Percentiles rank a stretch among this genome's conserved stretches.
Conservation (phyloP, 106 monocot species). For the Dendrobium nobile region DNA sequence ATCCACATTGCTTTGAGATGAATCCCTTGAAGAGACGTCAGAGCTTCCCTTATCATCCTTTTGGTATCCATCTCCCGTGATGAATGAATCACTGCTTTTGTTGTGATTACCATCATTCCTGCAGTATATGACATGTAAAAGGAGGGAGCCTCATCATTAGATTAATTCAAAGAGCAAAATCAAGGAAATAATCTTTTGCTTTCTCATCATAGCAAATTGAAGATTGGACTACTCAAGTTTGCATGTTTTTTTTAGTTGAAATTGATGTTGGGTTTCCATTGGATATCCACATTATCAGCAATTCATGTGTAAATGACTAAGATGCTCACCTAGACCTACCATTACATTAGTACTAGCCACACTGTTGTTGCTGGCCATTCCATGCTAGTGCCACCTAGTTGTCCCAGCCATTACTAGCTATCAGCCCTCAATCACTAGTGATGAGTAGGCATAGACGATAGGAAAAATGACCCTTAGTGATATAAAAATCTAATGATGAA, state of each 20-base stretch:
- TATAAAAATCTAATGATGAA: background rate
- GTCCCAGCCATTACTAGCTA: background rate
- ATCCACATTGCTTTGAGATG: conserved; percentile 8
- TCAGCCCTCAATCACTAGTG: background rate
- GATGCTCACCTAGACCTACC: background rate
- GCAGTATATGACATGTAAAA: conserved; percentile 5
- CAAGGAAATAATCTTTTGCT: background rate
- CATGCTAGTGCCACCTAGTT: too few species aligned
- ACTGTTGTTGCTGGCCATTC: too few species aligned
- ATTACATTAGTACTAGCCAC: too few species aligned
- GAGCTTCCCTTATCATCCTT: background rate
- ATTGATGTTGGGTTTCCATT: background rate
- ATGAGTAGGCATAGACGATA: background rate
- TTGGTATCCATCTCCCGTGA: conserved; percentile 13
- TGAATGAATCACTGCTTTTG: background rate
- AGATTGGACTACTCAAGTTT: background rate
- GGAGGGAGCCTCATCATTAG: background rate
- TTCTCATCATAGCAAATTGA: background rate
- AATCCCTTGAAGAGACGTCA: conserved; percentile 11
- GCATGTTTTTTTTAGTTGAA: background rate
- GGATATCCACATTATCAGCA: background rate
- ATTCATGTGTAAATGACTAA: background rate
- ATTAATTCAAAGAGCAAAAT: background rate
- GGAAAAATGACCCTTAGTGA: background rate
- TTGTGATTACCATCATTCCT: conserved; percentile 18